Conservation (phyloP, 2,329 filamentous ascomycete species). For the Escovopsis weberi region DNA sequence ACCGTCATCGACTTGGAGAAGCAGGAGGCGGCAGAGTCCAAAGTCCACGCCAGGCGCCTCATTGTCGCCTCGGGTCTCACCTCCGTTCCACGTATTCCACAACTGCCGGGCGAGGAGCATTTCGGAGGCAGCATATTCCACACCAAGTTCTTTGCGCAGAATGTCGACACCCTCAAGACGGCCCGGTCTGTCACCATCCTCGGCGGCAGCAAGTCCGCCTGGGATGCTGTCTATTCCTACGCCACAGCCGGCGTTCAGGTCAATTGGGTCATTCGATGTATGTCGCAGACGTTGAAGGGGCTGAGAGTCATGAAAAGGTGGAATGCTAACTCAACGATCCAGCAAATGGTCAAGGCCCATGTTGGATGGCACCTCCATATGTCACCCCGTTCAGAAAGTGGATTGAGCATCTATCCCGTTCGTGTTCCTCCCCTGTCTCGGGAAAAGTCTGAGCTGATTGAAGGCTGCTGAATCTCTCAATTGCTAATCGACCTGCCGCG, state of each 20-base stretch:
- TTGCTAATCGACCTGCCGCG: not conserved
- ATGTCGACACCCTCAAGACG: constrained; percentile 25
- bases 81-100: constrained; percentile 30
- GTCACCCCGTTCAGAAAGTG: constrained; percentile 54
- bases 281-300: not conserved
- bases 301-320: not conserved
- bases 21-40: constrained; percentile 6
- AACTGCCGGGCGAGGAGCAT: constrained; percentile 28
- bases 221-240: constrained; percentile 49
- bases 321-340: not conserved
- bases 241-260: constrained; percentile 40
- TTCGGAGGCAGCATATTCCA: constrained; percentile 37
- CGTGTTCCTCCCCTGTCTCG: constrained; percentile 6
- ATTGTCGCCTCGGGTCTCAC: constrained; percentile 42
- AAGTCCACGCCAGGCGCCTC: constrained; percentile 29
- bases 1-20: constrained; percentile 11
- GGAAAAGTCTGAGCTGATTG: not conserved
- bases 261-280: constrained; percentile 44
- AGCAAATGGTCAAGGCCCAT: constrained; percentile 40
- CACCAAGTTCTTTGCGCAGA: constrained; percentile 27
- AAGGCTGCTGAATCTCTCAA: too few relatives aligned
- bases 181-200: constrained; percentile 38
- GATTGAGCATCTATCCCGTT: constrained; percentile 51
- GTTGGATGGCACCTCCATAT: constrained; percentile 42
- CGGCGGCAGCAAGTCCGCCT: constrained; percentile 50